These are phyloP conservation scores for Phytopythium litorale DNA, from an alignment of 352 stramenopile genomes.

Conservation along the genomic window DNA sequence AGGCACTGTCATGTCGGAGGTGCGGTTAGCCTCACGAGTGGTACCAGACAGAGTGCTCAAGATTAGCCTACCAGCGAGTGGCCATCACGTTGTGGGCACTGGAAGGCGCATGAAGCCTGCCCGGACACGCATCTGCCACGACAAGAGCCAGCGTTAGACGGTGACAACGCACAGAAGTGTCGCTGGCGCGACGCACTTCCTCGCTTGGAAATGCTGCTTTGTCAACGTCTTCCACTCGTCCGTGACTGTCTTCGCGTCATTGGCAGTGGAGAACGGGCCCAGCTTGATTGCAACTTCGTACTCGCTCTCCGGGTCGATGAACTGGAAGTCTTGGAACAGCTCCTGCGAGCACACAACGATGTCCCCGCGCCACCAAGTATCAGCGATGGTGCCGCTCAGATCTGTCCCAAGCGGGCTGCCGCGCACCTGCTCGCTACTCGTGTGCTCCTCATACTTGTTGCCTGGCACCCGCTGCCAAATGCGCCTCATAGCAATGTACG, in stretches of 20 bases:
- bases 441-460: constrained; percentile 84
- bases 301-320: constrained; percentile 65
- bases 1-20: constrained; percentile 36
- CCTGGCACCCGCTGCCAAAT: constrained; percentile 74
- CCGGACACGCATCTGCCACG: constrained; percentile 47
- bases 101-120: constrained; percentile 41
- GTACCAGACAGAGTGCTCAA: background rate
- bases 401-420: background rate
- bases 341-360: constrained; percentile 31
- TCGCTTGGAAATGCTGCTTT: constrained; percentile 51
- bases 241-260: constrained; percentile 45
- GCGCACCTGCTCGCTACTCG: constrained; percentile 62
- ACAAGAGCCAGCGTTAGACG: constrained; percentile 1
- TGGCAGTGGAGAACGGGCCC: constrained; percentile 37
- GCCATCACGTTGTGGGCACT: constrained; percentile 61
- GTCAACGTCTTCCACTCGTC: constrained; percentile 53
- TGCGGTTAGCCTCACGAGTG: constrained; percentile 2
- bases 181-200: constrained; percentile 22
- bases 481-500: constrained; percentile 58
- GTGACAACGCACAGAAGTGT: background rate
- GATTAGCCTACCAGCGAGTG: constrained; percentile 52
- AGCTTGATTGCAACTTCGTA: constrained; percentile 79
- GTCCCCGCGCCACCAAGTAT: background rate
- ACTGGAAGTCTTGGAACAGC: constrained; percentile 84
- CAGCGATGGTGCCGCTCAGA: background rate